Evolutionary conservation across 1,284 basidiomycete genomes (phyloP).

Genomic region (Rhodotorula sp.): DNA sequence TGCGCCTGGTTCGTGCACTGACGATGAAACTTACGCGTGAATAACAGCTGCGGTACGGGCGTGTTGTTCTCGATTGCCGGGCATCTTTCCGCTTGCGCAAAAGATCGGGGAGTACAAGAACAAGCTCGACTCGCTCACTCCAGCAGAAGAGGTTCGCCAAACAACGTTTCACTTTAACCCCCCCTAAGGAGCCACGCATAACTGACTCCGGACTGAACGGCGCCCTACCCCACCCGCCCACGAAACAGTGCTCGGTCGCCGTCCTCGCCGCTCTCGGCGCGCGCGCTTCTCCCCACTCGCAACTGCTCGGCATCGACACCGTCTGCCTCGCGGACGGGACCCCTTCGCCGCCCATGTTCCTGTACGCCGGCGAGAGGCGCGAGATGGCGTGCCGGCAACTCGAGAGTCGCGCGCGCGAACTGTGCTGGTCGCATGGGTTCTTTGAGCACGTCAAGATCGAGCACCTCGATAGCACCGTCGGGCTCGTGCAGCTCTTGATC

Average conservation of each 20-base stretch:
- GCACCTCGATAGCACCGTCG: constrained; percentile 26
- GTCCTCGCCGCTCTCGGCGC: constrained; percentile 37
- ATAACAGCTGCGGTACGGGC: constrained; percentile 20
- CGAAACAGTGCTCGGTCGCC: constrained; percentile 25
- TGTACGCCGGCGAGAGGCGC: constrained; percentile 33
- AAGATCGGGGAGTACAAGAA: constrained; percentile 15
- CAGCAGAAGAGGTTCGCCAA: constrained; percentile 12
- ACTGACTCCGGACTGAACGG: background rate
- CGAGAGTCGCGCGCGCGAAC: constrained; percentile 21
- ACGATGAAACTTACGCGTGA: no score
- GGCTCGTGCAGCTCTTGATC: constrained; percentile 34
- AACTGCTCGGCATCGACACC: constrained; percentile 27
- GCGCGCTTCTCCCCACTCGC: constrained; percentile 33
- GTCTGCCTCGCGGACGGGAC: constrained; percentile 9
- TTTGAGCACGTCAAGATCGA: background rate
- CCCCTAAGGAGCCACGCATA: no score
- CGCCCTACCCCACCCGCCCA: background rate
- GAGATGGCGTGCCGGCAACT: constrained; percentile 36
- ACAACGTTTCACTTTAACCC: no score
- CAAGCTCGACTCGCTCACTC: constrained; percentile 14
- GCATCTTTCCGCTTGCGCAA: constrained; percentile 22
- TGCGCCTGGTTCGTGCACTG: no score
- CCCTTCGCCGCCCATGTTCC: constrained; percentile 21
- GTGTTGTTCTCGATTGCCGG: constrained; percentile 30
- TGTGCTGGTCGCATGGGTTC: constrained; percentile 26